phyloP scores from a whole-genome alignment of 1,139 yeast species.

The Geotrichum aggregatum region DNA sequence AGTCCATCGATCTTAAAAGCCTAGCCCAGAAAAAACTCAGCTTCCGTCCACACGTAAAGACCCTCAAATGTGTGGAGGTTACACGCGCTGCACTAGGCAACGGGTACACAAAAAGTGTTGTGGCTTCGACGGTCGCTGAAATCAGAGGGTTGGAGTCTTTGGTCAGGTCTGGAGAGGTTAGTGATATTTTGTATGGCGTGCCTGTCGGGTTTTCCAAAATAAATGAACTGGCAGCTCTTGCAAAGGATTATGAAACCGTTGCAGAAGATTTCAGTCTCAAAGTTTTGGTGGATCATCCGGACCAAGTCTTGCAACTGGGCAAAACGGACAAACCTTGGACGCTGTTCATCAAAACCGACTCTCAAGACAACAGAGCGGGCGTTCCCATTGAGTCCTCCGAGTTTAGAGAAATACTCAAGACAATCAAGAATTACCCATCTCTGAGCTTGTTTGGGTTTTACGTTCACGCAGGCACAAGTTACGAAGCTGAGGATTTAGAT shows the following conservation, averaged over 20 bases:
- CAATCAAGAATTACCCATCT: conserved; percentile 34
- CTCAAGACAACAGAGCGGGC: conserved; percentile 54
- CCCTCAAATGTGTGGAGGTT: conserved; percentile 60
- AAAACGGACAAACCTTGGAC: conserved; percentile 42
- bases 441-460: conserved; percentile 56
- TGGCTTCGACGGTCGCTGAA: conserved; percentile 70
- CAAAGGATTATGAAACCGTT: too few species aligned
- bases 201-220: conserved; percentile 56
- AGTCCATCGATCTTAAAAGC: conserved; percentile 25
- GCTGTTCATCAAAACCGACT: conserved; percentile 41
- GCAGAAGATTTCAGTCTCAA: conserved; percentile 36
- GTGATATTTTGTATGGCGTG: conserved; percentile 63
- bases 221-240: conserved; percentile 41
- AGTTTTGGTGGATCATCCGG: conserved; percentile 61
- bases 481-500: conserved; percentile 46
- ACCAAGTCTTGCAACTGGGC: conserved; percentile 51
- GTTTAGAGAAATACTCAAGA: conserved; percentile 37
- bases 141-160: conserved; percentile 54
- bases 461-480: conserved; percentile 78
- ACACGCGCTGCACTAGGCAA: conserved; percentile 46
- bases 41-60: conserved; percentile 70
- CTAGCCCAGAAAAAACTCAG: conserved; percentile 27
- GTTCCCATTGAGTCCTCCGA: conserved; percentile 39
- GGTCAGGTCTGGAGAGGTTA: conserved; percentile 44
- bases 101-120: conserved; percentile 44